phyloP scores from a whole-genome alignment of 495 filamentous ascomycete genomes.

The Pseudomonodictys pantanalensis region DNA sequence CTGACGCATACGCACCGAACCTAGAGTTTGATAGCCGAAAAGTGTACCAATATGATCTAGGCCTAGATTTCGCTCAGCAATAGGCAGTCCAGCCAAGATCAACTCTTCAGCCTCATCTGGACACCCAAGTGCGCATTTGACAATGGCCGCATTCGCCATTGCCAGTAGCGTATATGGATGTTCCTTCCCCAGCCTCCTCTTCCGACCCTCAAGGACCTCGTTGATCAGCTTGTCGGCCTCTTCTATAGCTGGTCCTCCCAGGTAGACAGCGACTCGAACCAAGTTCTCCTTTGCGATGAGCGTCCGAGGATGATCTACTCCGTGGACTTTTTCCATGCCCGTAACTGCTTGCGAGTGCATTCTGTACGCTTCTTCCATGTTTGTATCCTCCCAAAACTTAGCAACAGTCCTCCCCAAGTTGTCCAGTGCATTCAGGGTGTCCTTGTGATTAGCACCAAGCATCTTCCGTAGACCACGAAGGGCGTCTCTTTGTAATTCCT shows the following conservation, averaged over 20 bases:
- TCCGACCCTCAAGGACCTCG: slow-evolving; percentile 36
- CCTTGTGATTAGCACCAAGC: neutral
- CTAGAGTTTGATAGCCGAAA: slow-evolving; percentile 31
- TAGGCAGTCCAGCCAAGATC: slow-evolving; percentile 26
- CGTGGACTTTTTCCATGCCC: slow-evolving; percentile 39
- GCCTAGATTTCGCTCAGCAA: slow-evolving; percentile 43
- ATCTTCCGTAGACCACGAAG: neutral
- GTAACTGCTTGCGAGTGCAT: slow-evolving; percentile 34
- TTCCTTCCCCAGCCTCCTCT: slow-evolving; percentile 41
- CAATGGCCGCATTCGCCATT: slow-evolving; percentile 35
- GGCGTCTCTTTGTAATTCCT: neutral
- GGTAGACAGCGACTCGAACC: neutral
- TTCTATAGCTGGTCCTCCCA: neutral
- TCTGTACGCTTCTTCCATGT: slow-evolving; percentile 26
- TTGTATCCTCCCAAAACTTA: slow-evolving; percentile 21
- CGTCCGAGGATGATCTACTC: slow-evolving; percentile 36
- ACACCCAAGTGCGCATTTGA: slow-evolving; percentile 35
- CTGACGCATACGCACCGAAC: slow-evolving; percentile 28
- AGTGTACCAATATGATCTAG: slow-evolving; percentile 41
- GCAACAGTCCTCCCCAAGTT: slow-evolving; percentile 28
- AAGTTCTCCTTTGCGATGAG: slow-evolving; percentile 36
- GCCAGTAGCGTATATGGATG: slow-evolving; percentile 39
- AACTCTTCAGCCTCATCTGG: slow-evolving; percentile 37
- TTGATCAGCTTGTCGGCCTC: slow-evolving; percentile 28
- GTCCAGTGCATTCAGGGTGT: slow-evolving; percentile 17